Evolutionary conservation across 495 filamentous ascomycete genomes (phyloP).

Genomic region (Venustampulla echinocandica): DNA sequence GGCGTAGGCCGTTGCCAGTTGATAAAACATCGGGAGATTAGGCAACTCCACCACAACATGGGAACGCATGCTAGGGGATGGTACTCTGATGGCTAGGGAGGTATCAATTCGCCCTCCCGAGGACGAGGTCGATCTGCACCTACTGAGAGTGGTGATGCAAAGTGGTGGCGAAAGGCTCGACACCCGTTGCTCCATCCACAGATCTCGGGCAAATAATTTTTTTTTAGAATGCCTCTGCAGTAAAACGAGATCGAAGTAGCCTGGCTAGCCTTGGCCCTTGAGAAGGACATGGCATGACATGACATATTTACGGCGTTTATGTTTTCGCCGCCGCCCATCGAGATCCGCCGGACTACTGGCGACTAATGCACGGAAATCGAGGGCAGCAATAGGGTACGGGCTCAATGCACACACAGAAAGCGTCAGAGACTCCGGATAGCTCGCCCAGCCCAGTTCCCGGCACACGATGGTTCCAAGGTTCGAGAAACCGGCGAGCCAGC

Average conservation of each 20-base stretch:
- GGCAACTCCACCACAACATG: slow-evolving; percentile 47
- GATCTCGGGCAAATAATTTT: slow-evolving; percentile 16
- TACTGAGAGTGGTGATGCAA: slow-evolving; percentile 20
- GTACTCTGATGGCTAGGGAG: slow-evolving; percentile 19
- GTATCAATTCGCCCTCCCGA: slow-evolving; percentile 18
- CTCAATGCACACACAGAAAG: slow-evolving; percentile 26
- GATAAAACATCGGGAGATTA: slow-evolving; percentile 49
- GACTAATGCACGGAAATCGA: slow-evolving; percentile 45
- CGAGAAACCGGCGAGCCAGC: slow-evolving; percentile 7
- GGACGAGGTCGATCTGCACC: slow-evolving; percentile 20
- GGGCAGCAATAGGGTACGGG: slow-evolving; percentile 24
- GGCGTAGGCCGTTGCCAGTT: slow-evolving; percentile 82
- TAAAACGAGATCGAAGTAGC: slow-evolving; percentile 5
- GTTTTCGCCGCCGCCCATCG: slow-evolving; percentile 21
- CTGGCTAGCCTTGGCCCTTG: slow-evolving; percentile 4
- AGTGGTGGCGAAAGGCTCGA: slow-evolving; percentile 23
- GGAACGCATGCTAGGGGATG: slow-evolving; percentile 24
- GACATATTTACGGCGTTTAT: too few species aligned
- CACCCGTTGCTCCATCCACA: slow-evolving; percentile 13
- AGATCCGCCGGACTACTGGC: slow-evolving; percentile 41
- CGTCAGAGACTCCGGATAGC: slow-evolving; percentile 8
- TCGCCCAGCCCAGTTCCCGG: too few species aligned
- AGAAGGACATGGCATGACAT: too few species aligned
- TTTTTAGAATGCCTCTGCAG: slow-evolving; percentile 11
- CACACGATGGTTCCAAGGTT: slow-evolving; percentile 10